These are phyloP conservation scores for Exophiala mesophila DNA, from an alignment of 2,329 filamentous ascomycete genomes.

Conservation along the genomic window DNA sequence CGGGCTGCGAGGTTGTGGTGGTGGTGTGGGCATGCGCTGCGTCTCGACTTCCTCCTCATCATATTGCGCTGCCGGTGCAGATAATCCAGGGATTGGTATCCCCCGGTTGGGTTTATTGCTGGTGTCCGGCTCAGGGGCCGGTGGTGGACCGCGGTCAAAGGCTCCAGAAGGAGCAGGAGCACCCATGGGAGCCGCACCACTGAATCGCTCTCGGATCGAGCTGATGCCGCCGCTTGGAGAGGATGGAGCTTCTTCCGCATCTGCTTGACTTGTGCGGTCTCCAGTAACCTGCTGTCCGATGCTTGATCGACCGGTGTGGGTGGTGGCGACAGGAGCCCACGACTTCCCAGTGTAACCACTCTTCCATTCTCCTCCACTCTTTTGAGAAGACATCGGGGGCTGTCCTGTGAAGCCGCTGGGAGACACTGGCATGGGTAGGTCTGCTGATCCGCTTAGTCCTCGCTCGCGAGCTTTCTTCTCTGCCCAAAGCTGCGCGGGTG, in stretches of 20 bases:
- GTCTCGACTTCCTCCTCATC: slow-evolving; percentile 36
- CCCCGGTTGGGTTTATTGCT: slow-evolving; percentile 67
- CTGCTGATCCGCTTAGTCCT: slow-evolving; percentile 49
- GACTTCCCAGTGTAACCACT: slow-evolving; percentile 86
- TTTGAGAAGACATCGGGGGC: slow-evolving; percentile 60
- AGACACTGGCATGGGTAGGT: slow-evolving; percentile 42
- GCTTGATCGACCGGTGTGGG: slow-evolving; percentile 62
- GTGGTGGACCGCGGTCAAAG: slow-evolving; percentile 40
- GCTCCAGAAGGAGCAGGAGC: slow-evolving; percentile 42
- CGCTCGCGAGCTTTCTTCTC: slow-evolving; percentile 89
- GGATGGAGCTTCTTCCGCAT: slow-evolving; percentile 49
- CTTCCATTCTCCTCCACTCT: slow-evolving; percentile 79
- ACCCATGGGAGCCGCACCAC: slow-evolving; percentile 67
- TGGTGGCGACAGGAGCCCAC: slow-evolving; percentile 79
- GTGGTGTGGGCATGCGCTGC: slow-evolving; percentile 42
- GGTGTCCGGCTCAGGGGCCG: slow-evolving; percentile 58
- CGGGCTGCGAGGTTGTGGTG: slow-evolving; percentile 39
- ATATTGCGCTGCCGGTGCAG: slow-evolving; percentile 51
- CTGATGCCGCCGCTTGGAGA: slow-evolving; percentile 62
- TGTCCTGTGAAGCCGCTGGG: slow-evolving; percentile 38
- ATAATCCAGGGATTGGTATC: slow-evolving; percentile 72
- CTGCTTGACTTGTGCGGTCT: slow-evolving; percentile 37
- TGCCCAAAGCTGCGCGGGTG: slow-evolving; percentile 92
- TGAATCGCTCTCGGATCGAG: slow-evolving; percentile 77
- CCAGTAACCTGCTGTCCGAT: slow-evolving; percentile 62